These are phyloP conservation scores for Myriosclerotinia scirpicola DNA, from an alignment of 2,329 filamentous ascomycete genomes.

Conservation along the genomic window DNA sequence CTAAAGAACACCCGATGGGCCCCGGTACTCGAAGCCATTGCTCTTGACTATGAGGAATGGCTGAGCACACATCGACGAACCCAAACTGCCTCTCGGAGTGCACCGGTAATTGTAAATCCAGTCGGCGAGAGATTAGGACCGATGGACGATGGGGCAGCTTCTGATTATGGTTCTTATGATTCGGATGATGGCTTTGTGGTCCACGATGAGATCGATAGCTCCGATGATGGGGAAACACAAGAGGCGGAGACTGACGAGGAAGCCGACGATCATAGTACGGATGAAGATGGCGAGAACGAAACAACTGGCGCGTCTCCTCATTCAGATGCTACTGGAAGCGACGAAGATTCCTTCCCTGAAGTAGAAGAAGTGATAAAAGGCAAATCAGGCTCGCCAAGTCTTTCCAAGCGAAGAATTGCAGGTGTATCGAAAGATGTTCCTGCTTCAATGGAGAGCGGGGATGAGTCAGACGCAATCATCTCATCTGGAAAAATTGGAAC, in stretches of 20 bases:
- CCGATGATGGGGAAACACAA: background rate
- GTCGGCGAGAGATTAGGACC: background rate
- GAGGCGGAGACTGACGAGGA: background rate
- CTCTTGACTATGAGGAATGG: background rate
- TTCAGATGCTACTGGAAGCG: background rate
- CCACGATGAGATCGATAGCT: background rate
- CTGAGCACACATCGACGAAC: background rate
- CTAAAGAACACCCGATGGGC: background rate
- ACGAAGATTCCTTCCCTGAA: background rate
- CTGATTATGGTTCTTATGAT: background rate
- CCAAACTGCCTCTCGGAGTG: background rate
- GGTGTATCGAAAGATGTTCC: background rate
- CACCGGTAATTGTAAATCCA: background rate
- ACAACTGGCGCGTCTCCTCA: background rate
- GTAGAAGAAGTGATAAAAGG: background rate
- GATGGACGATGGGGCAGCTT: background rate
- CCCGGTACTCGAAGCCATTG: conserved; percentile 13
- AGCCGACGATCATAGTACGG: background rate
- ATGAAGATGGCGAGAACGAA: background rate
- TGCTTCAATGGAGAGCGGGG: background rate
- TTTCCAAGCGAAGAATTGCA: background rate
- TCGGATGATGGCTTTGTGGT: conserved; percentile 11
- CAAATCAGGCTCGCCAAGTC: no score
- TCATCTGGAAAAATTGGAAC: background rate
- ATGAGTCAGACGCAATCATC: background rate